Percentiles rank a stretch among this genome's conserved stretches.
These are phyloP conservation scores for Penicillium coprophilum DNA, from an alignment of 495 filamentous ascomycete species.

Conservation along the genomic window DNA sequence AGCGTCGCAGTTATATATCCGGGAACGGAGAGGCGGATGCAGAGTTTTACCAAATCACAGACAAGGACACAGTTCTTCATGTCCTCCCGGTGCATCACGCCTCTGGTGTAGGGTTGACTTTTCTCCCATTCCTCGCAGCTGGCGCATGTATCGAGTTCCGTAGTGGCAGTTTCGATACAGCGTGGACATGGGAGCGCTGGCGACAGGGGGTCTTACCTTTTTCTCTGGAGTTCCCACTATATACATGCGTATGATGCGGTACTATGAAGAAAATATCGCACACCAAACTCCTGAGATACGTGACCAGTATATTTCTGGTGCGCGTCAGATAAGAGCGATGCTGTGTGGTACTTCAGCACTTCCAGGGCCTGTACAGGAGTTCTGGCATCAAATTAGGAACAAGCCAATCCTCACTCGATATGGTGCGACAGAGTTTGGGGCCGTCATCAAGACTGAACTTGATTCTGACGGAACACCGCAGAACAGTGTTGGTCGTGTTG, in stretches of 20 bases:
- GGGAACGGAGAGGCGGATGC: constrained; percentile 30
- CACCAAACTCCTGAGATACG: constrained; percentile 21
- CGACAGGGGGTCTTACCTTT: constrained; percentile 42
- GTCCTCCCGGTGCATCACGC: constrained; percentile 51
- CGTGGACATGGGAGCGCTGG: constrained; percentile 54
- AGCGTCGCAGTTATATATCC: constrained; percentile 32
- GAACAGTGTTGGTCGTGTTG: constrained; percentile 43
- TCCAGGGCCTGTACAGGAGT: constrained; percentile 45
- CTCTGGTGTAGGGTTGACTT: constrained; percentile 47
- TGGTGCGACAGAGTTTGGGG: constrained; percentile 50
- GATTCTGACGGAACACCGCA: constrained; percentile 33
- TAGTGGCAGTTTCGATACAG: constrained; percentile 44
- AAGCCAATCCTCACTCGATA: constrained; percentile 47
- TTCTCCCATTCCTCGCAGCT: constrained; percentile 45
- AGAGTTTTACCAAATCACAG: constrained; percentile 29
- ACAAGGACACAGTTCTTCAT: constrained; percentile 35
- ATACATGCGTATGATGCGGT: constrained; percentile 50
- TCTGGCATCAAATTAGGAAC: constrained; percentile 44
- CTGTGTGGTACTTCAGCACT: constrained; percentile 49
- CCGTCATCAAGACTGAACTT: constrained; percentile 44
- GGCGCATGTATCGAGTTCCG: constrained; percentile 49
- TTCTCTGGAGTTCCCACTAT: constrained; percentile 54
- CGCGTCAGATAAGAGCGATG: constrained; percentile 39
- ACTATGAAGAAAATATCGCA: constrained; percentile 39
- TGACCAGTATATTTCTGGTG: constrained; percentile 39